Conservation (phyloP, 148 eudicot species). For the Cornus suecica region DNA sequence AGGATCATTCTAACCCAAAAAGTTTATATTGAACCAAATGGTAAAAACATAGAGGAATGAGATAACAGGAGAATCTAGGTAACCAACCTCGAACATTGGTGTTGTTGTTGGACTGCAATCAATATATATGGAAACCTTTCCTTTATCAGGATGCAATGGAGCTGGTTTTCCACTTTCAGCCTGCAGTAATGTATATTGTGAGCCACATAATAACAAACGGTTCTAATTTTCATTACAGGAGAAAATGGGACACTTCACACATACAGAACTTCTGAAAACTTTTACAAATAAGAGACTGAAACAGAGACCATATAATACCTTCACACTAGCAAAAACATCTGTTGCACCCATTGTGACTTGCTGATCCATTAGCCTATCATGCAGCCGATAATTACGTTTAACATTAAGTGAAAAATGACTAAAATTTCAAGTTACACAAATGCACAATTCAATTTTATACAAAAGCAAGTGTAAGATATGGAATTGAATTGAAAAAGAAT, state of each 20-base stretch:
- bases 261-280: background rate
- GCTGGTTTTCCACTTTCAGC: slow-evolving; percentile 82
- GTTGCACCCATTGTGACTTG: slow-evolving; percentile 84
- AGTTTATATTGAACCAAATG: background rate
- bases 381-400: slow-evolving; percentile 10
- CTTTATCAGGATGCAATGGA: slow-evolving; percentile 69
- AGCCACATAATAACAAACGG: background rate
- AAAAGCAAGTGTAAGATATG: background rate
- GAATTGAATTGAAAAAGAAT: background rate
- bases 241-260: background rate
- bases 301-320: slow-evolving; percentile 39
- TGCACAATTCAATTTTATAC: background rate
- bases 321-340: slow-evolving; percentile 89
- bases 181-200: slow-evolving; percentile 34
- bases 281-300: background rate
- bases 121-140: slow-evolving; percentile 71
- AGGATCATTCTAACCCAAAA: background rate
- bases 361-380: slow-evolving; percentile 86
- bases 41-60: background rate
- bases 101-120: slow-evolving; percentile 91
- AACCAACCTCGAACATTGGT: slow-evolving; percentile 69
- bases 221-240: background rate
- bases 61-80: slow-evolving; percentile 8
- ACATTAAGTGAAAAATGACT: background rate
- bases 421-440: background rate